Conservation (phyloP, 306 rosid genomes). For the Dicorynia guianensis region DNA sequence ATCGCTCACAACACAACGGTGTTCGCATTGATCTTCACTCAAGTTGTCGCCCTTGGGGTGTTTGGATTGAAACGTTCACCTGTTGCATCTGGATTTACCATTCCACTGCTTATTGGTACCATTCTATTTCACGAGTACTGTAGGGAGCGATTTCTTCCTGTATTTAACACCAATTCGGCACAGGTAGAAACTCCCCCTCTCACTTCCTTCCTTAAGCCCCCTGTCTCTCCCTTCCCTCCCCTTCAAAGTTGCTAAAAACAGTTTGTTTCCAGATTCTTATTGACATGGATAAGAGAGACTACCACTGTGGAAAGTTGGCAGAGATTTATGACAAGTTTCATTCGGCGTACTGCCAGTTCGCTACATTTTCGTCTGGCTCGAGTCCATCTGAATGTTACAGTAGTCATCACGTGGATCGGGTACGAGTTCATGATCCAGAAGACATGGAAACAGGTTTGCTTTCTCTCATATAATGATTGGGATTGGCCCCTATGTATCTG, state of each 20-base stretch:
- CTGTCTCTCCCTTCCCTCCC: slow-evolving; percentile 13
- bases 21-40: slow-evolving; percentile 71
- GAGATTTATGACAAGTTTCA: slow-evolving; percentile 62
- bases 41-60: slow-evolving; percentile 86
- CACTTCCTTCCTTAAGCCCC: not conserved
- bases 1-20: slow-evolving; percentile 73
- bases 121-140: slow-evolving; percentile 81
- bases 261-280: slow-evolving; percentile 64
- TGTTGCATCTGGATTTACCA: slow-evolving; percentile 77
- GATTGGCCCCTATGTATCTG: slow-evolving; percentile 33
- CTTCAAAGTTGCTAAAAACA: slow-evolving; percentile 15
- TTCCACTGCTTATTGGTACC: slow-evolving; percentile 76
- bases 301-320: slow-evolving; percentile 61
- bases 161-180: slow-evolving; percentile 62
- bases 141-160: slow-evolving; percentile 81
- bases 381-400: slow-evolving; percentile 44
- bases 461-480: slow-evolving; percentile 49
- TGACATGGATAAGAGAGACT: slow-evolving; percentile 85
- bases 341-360: slow-evolving; percentile 69
- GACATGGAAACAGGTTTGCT: slow-evolving; percentile 63
- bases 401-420: slow-evolving; percentile 38
- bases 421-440: slow-evolving; percentile 33
- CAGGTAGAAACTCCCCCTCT: slow-evolving; percentile 63
- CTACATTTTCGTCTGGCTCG: slow-evolving; percentile 25
- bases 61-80: slow-evolving; percentile 78